Evolutionary conservation across 1,284 basidiomycete species (phyloP).

Genomic region (Chondrostereum purpureum): DNA sequence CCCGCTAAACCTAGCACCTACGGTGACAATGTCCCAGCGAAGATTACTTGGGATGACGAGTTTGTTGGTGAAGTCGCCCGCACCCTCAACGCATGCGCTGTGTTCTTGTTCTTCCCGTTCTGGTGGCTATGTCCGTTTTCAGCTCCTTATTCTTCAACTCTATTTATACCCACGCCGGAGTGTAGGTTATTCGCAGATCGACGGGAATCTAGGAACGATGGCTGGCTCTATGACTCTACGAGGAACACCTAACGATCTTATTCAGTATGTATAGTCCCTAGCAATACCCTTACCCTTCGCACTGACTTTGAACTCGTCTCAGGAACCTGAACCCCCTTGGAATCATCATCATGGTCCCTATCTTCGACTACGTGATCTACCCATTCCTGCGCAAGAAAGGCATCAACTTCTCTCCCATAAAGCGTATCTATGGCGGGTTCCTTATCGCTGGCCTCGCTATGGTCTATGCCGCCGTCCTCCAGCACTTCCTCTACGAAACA

Average conservation of each 20-base stretch:
- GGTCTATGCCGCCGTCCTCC: slow-evolving; percentile 54
- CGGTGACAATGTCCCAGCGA: slow-evolving; percentile 23
- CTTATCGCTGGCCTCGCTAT: slow-evolving; percentile 48
- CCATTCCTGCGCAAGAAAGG: slow-evolving; percentile 43
- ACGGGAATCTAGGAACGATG: slow-evolving; percentile 48
- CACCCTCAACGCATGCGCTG: slow-evolving; percentile 56
- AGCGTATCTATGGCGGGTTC: slow-evolving; percentile 62
- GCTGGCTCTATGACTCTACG: slow-evolving; percentile 44
- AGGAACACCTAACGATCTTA: slow-evolving; percentile 54
- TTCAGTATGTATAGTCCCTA: slow-evolving; percentile 27
- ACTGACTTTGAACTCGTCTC: not conserved
- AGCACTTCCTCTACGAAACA: slow-evolving; percentile 40
- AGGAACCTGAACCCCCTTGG: slow-evolving; percentile 52
- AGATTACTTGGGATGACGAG: slow-evolving; percentile 46
- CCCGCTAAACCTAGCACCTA: slow-evolving; percentile 44
- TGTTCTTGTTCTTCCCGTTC: slow-evolving; percentile 55
- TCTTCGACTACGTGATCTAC: slow-evolving; percentile 48
- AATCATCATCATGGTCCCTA: slow-evolving; percentile 42
- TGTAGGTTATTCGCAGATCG: slow-evolving; percentile 46
- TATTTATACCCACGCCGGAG: too few relatives aligned
- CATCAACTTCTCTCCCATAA: slow-evolving; percentile 55
- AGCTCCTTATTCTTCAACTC: not conserved
- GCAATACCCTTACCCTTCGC: not conserved
- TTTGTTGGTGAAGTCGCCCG: slow-evolving; percentile 60
- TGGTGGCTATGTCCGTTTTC: slow-evolving; percentile 42